Base-by-base conservation (phyloP, 2,329 filamentous ascomycete genomes). In the Penicillium palitans region DNA sequence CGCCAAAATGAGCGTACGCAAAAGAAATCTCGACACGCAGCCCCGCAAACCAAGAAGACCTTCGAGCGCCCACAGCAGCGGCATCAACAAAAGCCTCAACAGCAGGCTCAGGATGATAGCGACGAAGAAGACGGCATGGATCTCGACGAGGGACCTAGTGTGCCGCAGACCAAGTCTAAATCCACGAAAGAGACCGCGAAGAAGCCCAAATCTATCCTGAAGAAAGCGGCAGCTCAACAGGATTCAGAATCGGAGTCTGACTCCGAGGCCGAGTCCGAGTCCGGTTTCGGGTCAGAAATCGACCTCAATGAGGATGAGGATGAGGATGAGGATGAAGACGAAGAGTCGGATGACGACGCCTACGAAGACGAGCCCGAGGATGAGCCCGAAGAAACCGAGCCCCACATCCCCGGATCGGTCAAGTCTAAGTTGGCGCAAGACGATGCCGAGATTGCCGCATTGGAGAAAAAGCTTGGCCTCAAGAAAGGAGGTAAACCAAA, bases 391-490 rank as follows among this genome's bases (percentile, higher is more conserved):
- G 62, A 67, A 10, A 57, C 54, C 3, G 54, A 50, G 12, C 52
- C 42, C 3, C 69, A 70, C 51, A 52, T 76, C 25, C 74, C 79
- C 0, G 70, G 69, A 59, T 67, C 66, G 0, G 78, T 86, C n/a
- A 85, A 82, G 69, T 83, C 87, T 4, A 86, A 84, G 65, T 78
- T 97, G 5, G 87, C 85, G 0, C 81, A 90, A 61, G 93, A 99
- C 58, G 92, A 98, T 69, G 90, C 87, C 2, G 91, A 96, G 66
- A 98, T 99, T 66, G 88, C 89, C 21, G 87, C 87, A 3, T 79
- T 97, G 33, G 95, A 99, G 77, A 92, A 88, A 73, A 96, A 90
- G 69, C 79, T 99, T 3, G 93, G 95, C 0, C 83, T 97, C 7
- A 90, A 88, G 70, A 85, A 86, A 25, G 89, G 88, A 60, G 96